Conservation (phyloP, 2,329 filamentous ascomycete genomes). For the Calonectria crousiana region DNA sequence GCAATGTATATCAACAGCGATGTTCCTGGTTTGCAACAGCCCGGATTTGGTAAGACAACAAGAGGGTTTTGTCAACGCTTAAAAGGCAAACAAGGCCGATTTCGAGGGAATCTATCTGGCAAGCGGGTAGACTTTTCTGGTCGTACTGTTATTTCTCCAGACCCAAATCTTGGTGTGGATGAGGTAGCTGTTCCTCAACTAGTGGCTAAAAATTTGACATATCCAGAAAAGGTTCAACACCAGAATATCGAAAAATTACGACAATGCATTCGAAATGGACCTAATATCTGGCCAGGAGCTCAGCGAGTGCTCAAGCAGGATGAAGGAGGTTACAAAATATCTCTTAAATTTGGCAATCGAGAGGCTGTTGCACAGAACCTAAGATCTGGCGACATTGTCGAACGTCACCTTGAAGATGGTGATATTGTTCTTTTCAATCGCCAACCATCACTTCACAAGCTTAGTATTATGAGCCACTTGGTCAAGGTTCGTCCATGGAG, state of each 20-base stretch:
- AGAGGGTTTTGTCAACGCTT: conserved; percentile 96
- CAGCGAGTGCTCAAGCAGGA: conserved; percentile 83
- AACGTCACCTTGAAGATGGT: conserved; percentile 93
- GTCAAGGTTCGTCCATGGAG: conserved; percentile 95
- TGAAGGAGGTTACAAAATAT: conserved; percentile 75
- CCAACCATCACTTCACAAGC: conserved; percentile 96
- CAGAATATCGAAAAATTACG: conserved; percentile 89
- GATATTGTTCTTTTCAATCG: conserved; percentile 98
- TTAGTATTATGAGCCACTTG: conserved; percentile 97
- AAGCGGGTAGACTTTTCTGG: conserved; percentile 99
- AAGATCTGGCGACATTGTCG: conserved; percentile 87
- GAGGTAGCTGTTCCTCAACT: conserved; percentile 91
- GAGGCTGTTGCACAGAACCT: conserved; percentile 80
- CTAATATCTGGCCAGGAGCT: conserved; percentile 86
- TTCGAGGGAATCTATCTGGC: conserved; percentile 95
- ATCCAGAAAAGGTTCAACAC: conserved; percentile 87
- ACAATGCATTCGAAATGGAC: conserved; percentile 80
- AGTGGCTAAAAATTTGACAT: conserved; percentile 97
- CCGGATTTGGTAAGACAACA: conserved; percentile 87
- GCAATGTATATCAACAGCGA: conserved; percentile 99
- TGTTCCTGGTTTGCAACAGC: conserved; percentile 88
- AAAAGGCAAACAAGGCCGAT: conserved; percentile 97
- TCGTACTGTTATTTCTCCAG: conserved; percentile 96
- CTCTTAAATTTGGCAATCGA: conserved; percentile 80
- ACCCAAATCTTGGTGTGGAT: conserved; percentile 93